These are phyloP conservation scores for Anthostomella pinea DNA, from an alignment of 2,329 filamentous ascomycete species.

Conservation along the genomic window DNA sequence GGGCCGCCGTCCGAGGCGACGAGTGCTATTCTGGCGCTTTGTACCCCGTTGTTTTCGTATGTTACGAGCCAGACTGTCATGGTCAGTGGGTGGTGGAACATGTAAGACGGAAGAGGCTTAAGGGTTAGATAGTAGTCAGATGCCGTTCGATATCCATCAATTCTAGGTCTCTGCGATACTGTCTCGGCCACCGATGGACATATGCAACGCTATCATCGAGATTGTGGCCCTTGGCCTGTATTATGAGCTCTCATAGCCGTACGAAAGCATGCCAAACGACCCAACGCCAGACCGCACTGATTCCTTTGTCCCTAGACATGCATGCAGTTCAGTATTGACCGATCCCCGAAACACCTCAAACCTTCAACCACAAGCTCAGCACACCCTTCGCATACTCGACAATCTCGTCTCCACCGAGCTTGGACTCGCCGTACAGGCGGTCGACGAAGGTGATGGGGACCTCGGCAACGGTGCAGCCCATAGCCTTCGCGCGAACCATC, in stretches of 20 bases:
- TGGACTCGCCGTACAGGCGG: slow-evolving; percentile 90
- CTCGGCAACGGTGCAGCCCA: slow-evolving; percentile 92
- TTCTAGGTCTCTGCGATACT: background rate
- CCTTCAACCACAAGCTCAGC: slow-evolving; percentile 72
- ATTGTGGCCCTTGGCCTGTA: slow-evolving; percentile 12
- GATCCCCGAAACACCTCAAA: slow-evolving; percentile 41
- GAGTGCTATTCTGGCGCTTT: slow-evolving; percentile 71
- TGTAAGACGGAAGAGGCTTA: slow-evolving; percentile 36
- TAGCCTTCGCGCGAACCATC: slow-evolving; percentile 95
- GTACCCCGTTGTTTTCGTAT: slow-evolving; percentile 79
- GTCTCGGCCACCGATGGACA: background rate
- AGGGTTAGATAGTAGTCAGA: background rate
- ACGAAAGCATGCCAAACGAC: slow-evolving; percentile 19
- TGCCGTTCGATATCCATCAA: too few species aligned
- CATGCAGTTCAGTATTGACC: background rate
- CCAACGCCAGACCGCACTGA: slow-evolving; percentile 23
- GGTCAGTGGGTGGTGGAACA: slow-evolving; percentile 74
- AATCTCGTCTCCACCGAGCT: slow-evolving; percentile 92
- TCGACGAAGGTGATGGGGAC: slow-evolving; percentile 97
- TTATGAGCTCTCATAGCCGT: slow-evolving; percentile 21
- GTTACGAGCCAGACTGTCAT: slow-evolving; percentile 84
- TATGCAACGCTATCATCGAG: slow-evolving; percentile 2
- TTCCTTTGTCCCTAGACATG: slow-evolving; percentile 12
- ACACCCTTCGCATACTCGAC: slow-evolving; percentile 93
- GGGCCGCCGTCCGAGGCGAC: slow-evolving; percentile 81